Conservation (phyloP, 768 basidiomycete species). For the Phlebiopsis gigantea region DNA sequence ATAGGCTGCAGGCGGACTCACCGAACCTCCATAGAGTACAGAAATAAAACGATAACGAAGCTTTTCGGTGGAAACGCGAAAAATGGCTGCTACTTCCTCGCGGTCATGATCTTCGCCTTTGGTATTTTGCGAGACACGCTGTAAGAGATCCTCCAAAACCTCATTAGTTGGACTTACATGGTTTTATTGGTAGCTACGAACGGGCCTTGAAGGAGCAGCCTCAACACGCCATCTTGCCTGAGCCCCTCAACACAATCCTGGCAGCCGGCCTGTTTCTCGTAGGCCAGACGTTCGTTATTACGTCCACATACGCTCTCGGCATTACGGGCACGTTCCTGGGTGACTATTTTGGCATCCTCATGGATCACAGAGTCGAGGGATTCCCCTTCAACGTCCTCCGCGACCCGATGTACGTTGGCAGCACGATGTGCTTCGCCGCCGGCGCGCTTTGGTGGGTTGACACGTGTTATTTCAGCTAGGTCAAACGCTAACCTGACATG, state of each 20-base stretch:
- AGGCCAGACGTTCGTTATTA: conserved; percentile 84
- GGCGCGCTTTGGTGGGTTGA: conserved; percentile 75
- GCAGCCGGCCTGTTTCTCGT: conserved; percentile 55
- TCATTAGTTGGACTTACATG: background rate
- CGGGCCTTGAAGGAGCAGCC: conserved; percentile 77
- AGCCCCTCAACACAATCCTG: conserved; percentile 55
- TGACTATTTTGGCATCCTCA: conserved; percentile 82
- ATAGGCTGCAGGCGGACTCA: background rate
- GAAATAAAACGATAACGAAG: conserved; percentile 76
- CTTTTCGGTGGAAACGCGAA: conserved; percentile 69
- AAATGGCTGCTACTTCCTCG: conserved; percentile 83
- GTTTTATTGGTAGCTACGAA: conserved; percentile 57
- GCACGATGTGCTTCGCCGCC: conserved; percentile 84
- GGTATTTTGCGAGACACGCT: conserved; percentile 83
- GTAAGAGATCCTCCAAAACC: conserved; percentile 39
- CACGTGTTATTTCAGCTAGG: background rate
- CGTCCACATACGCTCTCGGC: conserved; percentile 86
- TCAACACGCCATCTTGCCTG: conserved; percentile 53
- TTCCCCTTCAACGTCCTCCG: conserved; percentile 94
- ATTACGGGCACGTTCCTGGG: conserved; percentile 90
- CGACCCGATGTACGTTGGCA: conserved; percentile 97
- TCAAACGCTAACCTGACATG: background rate
- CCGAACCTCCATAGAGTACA: conserved; percentile 51
- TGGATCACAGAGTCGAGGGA: conserved; percentile 86
- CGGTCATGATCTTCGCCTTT: conserved; percentile 75